Conservation (phyloP, 805 yeast species). For the Candida vartiovaarae region DNA sequence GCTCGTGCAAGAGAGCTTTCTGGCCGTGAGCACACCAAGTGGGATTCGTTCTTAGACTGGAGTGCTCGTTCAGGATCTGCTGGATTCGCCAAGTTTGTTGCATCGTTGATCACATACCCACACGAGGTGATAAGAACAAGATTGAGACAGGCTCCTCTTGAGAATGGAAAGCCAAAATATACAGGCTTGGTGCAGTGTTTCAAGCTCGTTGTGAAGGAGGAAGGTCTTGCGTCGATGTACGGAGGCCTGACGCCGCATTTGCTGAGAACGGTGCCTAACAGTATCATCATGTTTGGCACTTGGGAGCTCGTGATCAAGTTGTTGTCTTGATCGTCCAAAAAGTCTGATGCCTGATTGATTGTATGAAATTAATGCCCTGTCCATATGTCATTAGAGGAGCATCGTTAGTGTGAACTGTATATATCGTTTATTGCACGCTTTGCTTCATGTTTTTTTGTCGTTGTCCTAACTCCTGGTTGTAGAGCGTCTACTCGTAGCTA, state of each 20-base stretch:
- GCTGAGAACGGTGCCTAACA: constrained; percentile 94
- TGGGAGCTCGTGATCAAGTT: constrained; percentile 80
- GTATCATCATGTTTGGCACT: constrained; percentile 98
- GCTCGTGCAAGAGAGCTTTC: constrained; percentile 32
- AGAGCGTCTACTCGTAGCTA: too few relatives aligned
- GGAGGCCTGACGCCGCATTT: constrained; percentile 98
- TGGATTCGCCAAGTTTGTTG: constrained; percentile 90
- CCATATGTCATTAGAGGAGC: background rate
- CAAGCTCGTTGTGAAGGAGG: constrained; percentile 78
- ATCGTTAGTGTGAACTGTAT: background rate
- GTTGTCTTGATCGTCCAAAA: constrained; percentile 31
- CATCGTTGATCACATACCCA: constrained; percentile 90
- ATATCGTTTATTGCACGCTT: background rate
- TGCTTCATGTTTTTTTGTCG: background rate
- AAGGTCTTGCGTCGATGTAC: constrained; percentile 88
- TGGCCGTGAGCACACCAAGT: constrained; percentile 30
- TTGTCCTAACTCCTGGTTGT: background rate
- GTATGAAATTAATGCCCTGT: background rate
- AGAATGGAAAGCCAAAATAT: constrained; percentile 77
- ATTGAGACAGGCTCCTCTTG: constrained; percentile 86
- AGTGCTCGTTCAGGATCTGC: constrained; percentile 95
- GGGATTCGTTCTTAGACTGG: constrained; percentile 80
- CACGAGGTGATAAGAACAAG: constrained; percentile 97
- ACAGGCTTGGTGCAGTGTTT: constrained; percentile 87
- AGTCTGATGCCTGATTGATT: background rate